Conservation (phyloP, 306 rosid species). For the Psophocarpus tetragonolobus region DNA sequence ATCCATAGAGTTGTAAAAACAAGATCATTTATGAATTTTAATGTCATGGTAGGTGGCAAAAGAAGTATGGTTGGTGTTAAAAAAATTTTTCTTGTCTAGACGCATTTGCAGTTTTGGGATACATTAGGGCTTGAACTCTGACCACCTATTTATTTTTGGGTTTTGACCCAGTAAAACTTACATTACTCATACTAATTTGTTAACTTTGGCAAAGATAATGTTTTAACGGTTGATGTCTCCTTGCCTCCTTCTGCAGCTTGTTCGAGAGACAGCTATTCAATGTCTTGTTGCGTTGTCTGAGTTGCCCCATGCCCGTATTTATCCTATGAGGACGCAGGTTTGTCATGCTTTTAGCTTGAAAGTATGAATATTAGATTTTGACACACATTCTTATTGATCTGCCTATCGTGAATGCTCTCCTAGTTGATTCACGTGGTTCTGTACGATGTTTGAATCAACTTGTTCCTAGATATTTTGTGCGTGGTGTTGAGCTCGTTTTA, state of each 20-base stretch:
- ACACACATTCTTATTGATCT: not conserved
- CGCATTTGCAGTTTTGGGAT: not conserved
- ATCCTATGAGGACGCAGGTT: conserved; percentile 86
- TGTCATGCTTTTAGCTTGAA: conserved; percentile 34
- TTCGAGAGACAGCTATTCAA: conserved; percentile 89
- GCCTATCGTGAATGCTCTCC: not conserved
- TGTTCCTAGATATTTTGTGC: not conserved
- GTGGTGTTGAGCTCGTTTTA: not conserved
- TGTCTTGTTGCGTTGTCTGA: conserved; percentile 80
- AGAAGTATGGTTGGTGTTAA: too few relatives aligned
- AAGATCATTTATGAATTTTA: too few relatives aligned
- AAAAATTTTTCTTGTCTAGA: too few relatives aligned
- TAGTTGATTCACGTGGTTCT: not conserved
- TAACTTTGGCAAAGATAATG: conserved; percentile 16
- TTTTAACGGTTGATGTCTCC: conserved; percentile 29
- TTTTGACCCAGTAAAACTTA: not conserved
- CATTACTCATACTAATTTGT: not conserved
- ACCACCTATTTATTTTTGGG: not conserved
- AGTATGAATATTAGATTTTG: not conserved
- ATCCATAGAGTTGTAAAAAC: too few relatives aligned
- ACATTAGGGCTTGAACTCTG: not conserved
- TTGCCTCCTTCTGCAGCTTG: conserved; percentile 60
- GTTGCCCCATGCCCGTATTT: conserved; percentile 78
- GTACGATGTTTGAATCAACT: conserved; percentile 13
- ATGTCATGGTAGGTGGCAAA: too few relatives aligned